These are phyloP conservation scores for Gnaphalium uliginosum DNA, from an alignment of 129 eudicot species.

Conservation along the genomic window DNA sequence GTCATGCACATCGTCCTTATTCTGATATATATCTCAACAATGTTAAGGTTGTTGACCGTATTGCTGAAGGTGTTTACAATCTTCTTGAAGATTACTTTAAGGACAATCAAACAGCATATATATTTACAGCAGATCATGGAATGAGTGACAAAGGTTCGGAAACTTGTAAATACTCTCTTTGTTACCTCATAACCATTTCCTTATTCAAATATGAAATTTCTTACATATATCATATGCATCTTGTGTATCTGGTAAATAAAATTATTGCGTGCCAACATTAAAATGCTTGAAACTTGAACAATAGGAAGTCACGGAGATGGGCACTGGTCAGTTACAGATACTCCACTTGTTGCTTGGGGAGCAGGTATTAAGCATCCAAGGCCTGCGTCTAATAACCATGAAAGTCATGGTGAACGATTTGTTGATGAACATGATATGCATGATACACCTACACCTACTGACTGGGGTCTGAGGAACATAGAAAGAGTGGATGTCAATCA, in stretches of 20 bases:
- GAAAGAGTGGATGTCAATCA: constrained; percentile 96
- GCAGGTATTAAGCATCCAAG: constrained; percentile 82
- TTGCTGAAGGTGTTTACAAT: constrained; percentile 90
- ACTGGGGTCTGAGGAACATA: constrained; percentile 84
- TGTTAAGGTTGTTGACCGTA: constrained; percentile 89
- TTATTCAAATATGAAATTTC: not conserved
- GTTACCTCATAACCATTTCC: not conserved
- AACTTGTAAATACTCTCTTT: not conserved
- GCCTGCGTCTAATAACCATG: constrained; percentile 50
- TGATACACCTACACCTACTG: constrained; percentile 82
- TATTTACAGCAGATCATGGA: constrained; percentile 99
- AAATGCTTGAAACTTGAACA: constrained; percentile 9
- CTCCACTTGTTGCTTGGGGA: constrained; percentile 99
- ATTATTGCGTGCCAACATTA: not conserved
- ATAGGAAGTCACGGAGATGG: constrained; percentile 99
- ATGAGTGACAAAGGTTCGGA: constrained; percentile 96
- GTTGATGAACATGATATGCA: constrained; percentile 87
- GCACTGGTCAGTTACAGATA: constrained; percentile 87
- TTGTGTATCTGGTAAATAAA: constrained; percentile 12
- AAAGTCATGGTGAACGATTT: constrained; percentile 58
- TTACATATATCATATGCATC: not conserved
- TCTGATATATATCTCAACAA: constrained; percentile 94
- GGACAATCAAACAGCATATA: constrained; percentile 84
- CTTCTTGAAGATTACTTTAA: constrained; percentile 77
- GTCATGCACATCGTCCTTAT: constrained; percentile 98